Evolutionary conservation across 495 filamentous ascomycete genomes (phyloP), one percentile per base, ranked within the genome.

Genomic region (Polyplosphaeria fusca): DNA sequence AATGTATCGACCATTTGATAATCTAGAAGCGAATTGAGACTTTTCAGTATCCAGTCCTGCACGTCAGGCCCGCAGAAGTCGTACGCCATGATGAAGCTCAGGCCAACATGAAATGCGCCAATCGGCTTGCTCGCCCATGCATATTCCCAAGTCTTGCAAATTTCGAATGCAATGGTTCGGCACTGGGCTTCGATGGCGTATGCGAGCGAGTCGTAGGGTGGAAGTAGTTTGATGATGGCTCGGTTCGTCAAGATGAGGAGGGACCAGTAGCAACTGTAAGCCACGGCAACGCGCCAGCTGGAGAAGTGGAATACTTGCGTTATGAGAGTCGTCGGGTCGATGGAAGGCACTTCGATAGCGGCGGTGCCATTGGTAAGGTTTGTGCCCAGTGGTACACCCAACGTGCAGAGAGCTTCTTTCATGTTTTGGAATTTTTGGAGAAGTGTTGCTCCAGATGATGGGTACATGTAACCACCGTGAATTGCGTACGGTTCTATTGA

Each of bases 71-170:
- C 46, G 32, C 51, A 55, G 14, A 40, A 61, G 38, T 61, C 58
- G 23, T 56, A 61, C 3, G 51, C 52, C 46, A 61, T 37, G 19
- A 61, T 46, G 25, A 56, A 55, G 45, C 52, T 55, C 37, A 61
- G 23, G 7, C 52, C 52, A 1, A 52, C 56, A 28, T 61, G 58
- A 28, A 55, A 61, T 5, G 58, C 58, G 5, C 58, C 58, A 40
- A 61, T 55, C 16, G 58, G 58, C 40, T 52, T 49, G 23, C 58
- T 50, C 45, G 45, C 45, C 58, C 58, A 61, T 1, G 58, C 58
- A 47, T 61, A 51, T 28, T 61, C 52, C 58, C 58, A 61, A 2
- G 46, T 55, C 46, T 61, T 61, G 52, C 58, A 61, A 16, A 61
- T 61, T 13, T 61, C 28, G 25, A 41, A 4, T 12, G 51, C 46